These are phyloP conservation scores for Handroanthus guayacan DNA, from an alignment of 257 asterid genomes.

Conservation along the genomic window DNA sequence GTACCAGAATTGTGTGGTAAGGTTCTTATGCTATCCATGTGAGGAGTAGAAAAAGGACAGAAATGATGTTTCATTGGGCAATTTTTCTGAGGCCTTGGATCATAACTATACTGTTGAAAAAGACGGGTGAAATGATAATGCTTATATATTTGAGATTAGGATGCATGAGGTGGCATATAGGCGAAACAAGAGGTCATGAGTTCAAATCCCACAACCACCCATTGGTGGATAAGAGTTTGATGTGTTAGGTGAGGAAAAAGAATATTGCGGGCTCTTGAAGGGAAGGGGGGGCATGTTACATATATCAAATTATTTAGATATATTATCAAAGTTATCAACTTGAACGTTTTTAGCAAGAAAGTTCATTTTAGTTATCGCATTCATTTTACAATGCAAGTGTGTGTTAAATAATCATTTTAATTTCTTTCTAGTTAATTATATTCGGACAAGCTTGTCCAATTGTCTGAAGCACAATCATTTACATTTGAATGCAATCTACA, in stretches of 20 bases:
- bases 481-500: conserved; percentile 11
- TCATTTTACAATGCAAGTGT: conserved; percentile 3
- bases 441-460: conserved; percentile 24
- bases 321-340: conserved; percentile 22
- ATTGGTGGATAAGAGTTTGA: no score
- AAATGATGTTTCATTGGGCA: no score
- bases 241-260: no score
- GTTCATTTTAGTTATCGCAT: not conserved
- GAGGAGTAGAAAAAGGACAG: no score
- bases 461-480: conserved; percentile 16
- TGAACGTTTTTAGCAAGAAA: conserved; percentile 27
- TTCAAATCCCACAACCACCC: no score
- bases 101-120: no score
- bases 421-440: conserved; percentile 1
- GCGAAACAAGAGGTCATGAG: no score
- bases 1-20: no score
- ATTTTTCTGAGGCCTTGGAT: no score
- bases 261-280: no score
- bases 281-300: no score
- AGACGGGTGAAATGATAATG: not conserved
- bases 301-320: not conserved
- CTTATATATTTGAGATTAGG: conserved; percentile 13
- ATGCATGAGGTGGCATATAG: not conserved
- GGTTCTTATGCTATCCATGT: no score
- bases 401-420: conserved; percentile 13